phyloP scores from a whole-genome alignment of 164 flowering plant genomes.

The Paratinospora sagittata region DNA sequence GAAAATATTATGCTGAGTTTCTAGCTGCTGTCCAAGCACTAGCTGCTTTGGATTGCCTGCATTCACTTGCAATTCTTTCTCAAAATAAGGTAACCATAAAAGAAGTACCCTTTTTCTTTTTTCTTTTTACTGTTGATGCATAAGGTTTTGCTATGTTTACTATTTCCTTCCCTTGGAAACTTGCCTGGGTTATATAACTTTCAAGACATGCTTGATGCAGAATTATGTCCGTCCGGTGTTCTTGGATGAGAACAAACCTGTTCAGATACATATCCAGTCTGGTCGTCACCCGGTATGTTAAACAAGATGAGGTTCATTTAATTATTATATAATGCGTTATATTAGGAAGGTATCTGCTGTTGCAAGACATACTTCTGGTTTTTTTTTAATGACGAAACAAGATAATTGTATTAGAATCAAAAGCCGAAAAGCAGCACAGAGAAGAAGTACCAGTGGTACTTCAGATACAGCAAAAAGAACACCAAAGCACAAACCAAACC shows the following conservation, averaged over 20 bases:
- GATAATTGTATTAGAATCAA: neutral
- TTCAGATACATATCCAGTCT: conserved; percentile 58
- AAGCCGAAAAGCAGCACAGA: too few species aligned
- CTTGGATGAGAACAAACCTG: conserved; percentile 62
- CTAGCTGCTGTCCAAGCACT: conserved; percentile 88
- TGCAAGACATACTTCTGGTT: too few species aligned
- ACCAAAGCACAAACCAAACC: too few species aligned
- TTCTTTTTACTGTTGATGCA: too few species aligned
- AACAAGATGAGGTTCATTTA: neutral
- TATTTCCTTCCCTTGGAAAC: neutral
- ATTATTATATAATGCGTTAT: neutral
- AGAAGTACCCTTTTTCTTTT: neutral
- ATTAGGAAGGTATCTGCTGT: neutral
- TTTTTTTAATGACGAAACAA: too few species aligned
- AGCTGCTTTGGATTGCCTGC: conserved; percentile 83
- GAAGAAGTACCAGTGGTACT: too few species aligned
- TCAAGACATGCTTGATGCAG: conserved; percentile 34
- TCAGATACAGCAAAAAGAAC: too few species aligned
- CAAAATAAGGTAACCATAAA: conserved; percentile 51
- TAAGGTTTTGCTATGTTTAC: too few species aligned
- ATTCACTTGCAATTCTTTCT: conserved; percentile 77
- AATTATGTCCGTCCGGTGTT: conserved; percentile 78
- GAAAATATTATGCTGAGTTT: conserved; percentile 62
- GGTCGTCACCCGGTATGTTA: conserved; percentile 91
- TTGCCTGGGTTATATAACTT: neutral